Evolutionary conservation across 495 filamentous ascomycete genomes (phyloP).

Genomic region (Daldinia concentrica): DNA sequence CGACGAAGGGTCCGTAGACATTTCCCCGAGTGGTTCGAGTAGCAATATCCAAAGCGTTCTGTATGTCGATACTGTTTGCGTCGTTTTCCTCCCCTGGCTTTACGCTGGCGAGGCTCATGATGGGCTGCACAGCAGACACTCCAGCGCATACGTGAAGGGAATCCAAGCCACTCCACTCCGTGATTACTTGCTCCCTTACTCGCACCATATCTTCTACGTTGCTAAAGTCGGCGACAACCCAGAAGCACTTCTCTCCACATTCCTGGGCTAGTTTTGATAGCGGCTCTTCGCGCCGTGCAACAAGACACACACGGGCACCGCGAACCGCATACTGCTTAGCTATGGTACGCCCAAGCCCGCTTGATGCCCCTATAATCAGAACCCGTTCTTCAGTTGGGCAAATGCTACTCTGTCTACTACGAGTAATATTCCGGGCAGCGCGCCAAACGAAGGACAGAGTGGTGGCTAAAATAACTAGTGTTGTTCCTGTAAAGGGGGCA

Average conservation of each 20-base stretch:
- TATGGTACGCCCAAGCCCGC: slow-evolving; percentile 43
- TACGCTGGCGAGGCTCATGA: slow-evolving; percentile 42
- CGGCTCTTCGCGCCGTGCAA: slow-evolving; percentile 40
- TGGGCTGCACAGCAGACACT: slow-evolving; percentile 47
- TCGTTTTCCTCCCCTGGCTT: slow-evolving; percentile 29
- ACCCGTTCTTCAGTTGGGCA: slow-evolving; percentile 39
- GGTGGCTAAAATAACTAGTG: slow-evolving; percentile 3
- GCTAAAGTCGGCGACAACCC: slow-evolving; percentile 41
- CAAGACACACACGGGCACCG: slow-evolving; percentile 42
- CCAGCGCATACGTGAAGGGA: slow-evolving; percentile 45
- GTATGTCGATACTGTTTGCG: slow-evolving; percentile 34
- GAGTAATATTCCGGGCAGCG: background rate
- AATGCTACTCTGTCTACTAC: slow-evolving; percentile 17
- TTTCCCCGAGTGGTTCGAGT: slow-evolving; percentile 40
- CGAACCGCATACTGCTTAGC: slow-evolving; percentile 40
- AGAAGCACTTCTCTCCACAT: slow-evolving; percentile 42
- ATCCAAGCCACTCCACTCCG: slow-evolving; percentile 44
- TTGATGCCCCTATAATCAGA: slow-evolving; percentile 46
- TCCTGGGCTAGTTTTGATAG: slow-evolving; percentile 34
- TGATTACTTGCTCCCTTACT: slow-evolving; percentile 31
- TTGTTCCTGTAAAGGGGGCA: background rate
- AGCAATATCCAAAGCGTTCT: slow-evolving; percentile 26
- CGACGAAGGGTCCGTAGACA: slow-evolving; percentile 41
- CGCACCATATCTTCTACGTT: slow-evolving; percentile 37
- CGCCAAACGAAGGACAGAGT: slow-evolving; percentile 14